Percentiles rank a stretch among this genome's conserved stretches.
phyloP scores from a whole-genome alignment of 208 protist genomes.

The Blechomonas ayalai region DNA sequence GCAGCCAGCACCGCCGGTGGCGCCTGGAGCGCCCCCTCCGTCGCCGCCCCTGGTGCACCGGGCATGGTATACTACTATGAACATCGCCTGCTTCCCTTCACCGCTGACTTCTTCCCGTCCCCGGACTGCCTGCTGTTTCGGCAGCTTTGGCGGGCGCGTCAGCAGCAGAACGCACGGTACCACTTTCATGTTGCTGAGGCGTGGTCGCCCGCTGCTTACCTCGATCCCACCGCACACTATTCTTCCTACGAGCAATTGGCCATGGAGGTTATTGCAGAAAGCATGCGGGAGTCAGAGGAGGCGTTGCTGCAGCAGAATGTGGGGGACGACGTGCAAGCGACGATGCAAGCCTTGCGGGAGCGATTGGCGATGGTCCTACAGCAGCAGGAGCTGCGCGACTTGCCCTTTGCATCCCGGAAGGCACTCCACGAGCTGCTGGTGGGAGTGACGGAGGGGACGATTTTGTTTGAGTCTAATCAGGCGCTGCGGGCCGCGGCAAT shows the following conservation, averaged over 20 bases:
- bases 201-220: conserved; percentile 27
- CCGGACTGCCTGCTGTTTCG: conserved; percentile 26
- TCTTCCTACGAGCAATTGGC: conserved; percentile 10
- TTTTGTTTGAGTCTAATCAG: conserved; percentile 16
- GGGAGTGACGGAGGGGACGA: conserved; percentile 13
- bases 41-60: no score
- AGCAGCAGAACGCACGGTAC: conserved; percentile 38
- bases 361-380: conserved; percentile 1
- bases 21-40: no score
- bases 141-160: conserved; percentile 31
- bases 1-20: no score
- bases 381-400: background rate
- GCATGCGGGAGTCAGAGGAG: conserved; percentile 9
- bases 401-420: conserved; percentile 22
- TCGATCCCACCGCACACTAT: conserved; percentile 37
- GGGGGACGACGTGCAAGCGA: background rate
- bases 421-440: conserved; percentile 34
- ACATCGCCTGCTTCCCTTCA: conserved; percentile 41
- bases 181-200: conserved; percentile 36
- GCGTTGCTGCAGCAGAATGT: background rate
- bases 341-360: conserved; percentile 1
- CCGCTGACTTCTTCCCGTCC: conserved; percentile 34
- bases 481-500: conserved; percentile 8
- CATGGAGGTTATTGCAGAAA: conserved; percentile 1
- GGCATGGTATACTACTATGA: conserved; percentile 30